These are phyloP conservation scores for Luffa aegyptiaca DNA, from an alignment of 306 rosid species.

Conservation along the genomic window DNA sequence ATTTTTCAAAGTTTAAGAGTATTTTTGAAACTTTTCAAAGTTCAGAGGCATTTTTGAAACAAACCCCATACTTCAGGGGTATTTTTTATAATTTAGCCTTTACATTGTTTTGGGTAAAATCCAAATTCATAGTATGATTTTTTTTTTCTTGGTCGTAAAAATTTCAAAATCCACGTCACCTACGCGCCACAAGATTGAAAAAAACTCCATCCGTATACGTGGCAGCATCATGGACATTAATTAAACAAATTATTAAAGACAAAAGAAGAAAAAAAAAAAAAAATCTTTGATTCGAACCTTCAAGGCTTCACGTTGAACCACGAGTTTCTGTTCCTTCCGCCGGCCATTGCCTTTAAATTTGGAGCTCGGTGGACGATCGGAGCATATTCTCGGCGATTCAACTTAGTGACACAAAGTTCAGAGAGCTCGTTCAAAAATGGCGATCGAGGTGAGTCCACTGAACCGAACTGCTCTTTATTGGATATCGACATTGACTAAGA, in stretches of 20 bases:
- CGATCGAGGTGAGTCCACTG: neutral
- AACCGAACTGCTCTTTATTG: neutral
- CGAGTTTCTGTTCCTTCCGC: neutral
- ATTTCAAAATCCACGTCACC: neutral
- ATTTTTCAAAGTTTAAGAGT: too few species aligned
- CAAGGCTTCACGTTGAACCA: neutral
- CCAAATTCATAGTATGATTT: neutral
- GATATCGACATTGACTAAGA: neutral
- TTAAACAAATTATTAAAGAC: neutral
- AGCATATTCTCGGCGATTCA: neutral
- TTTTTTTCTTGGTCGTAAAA: neutral
- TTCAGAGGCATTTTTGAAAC: too few species aligned
- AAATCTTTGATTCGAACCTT: neutral
- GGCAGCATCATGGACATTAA: neutral
- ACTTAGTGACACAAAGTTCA: neutral
- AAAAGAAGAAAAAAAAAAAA: neutral
- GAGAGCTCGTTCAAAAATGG: neutral
- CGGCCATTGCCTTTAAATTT: neutral
- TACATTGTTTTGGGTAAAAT: neutral
- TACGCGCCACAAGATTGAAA: neutral
- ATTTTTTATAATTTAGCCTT: too few species aligned
- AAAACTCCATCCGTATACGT: neutral
- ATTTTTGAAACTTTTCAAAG: too few species aligned
- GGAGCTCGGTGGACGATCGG: neutral
- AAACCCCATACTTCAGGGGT: too few species aligned